These are phyloP conservation scores for Colletotrichum euphorbiae DNA, from an alignment of 2,329 filamentous ascomycete genomes.

Conservation along the genomic window DNA sequence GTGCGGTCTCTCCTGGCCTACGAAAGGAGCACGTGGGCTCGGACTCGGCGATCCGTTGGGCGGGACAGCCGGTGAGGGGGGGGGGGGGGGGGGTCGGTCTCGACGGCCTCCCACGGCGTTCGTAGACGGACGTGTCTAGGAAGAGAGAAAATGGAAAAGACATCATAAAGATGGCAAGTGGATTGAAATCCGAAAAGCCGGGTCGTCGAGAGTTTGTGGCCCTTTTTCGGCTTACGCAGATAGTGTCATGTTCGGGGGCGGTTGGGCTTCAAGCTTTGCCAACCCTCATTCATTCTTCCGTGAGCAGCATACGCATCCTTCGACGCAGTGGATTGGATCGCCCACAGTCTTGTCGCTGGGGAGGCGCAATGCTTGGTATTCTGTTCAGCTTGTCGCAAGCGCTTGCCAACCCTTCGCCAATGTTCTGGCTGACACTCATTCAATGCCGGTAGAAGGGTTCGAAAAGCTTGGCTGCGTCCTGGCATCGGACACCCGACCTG, in stretches of 20 bases:
- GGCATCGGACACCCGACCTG: conserved; percentile 30
- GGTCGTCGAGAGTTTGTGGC: background rate
- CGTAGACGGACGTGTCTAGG: conserved; percentile 17
- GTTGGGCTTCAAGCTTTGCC: conserved; percentile 19
- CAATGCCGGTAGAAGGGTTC: conserved; percentile 17
- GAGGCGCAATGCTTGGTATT: conserved; percentile 3
- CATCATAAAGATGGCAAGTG: background rate
- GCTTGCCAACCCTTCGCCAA: conserved; percentile 21
- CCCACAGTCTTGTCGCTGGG: conserved; percentile 25
- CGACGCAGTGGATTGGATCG: background rate
- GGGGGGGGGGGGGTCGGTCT: conserved; percentile 5
- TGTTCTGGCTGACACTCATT: conserved; percentile 1
- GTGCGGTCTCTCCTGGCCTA: conserved; percentile 31
- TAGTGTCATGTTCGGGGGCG: background rate
- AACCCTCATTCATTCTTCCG: conserved; percentile 13
- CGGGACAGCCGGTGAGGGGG: conserved; percentile 22
- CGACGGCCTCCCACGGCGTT: background rate
- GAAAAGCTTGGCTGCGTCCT: conserved; percentile 33
- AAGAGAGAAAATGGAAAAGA: background rate
- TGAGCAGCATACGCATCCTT: conserved; percentile 14
- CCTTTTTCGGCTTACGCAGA: background rate
- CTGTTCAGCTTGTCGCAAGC: conserved; percentile 8
- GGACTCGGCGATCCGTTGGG: conserved; percentile 14
- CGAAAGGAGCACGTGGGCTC: conserved; percentile 36
- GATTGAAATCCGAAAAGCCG: background rate